Percentiles rank a stretch among this genome's conserved stretches.
Conservation (phyloP, 106 monocot species). For the Dioscorea dumetorum region DNA sequence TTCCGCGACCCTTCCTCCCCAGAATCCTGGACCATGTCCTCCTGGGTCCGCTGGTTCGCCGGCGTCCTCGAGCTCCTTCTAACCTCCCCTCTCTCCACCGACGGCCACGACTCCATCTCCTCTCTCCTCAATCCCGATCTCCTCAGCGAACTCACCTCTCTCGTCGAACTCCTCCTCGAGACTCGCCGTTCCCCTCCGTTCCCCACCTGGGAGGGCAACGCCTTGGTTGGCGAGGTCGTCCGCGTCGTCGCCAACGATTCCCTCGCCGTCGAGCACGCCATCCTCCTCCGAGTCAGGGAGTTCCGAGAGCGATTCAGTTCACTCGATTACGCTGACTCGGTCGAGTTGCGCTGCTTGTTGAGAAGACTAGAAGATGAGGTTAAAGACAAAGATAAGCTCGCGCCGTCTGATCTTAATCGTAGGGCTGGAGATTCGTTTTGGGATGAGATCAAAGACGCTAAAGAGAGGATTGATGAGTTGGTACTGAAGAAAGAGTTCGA, state of each 20-base stretch:
- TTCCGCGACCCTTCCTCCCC: conserved; percentile 4
- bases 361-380: conserved; percentile 20
- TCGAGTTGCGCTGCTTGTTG: conserved; percentile 34
- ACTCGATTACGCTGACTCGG: conserved; percentile 28
- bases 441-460: conserved; percentile 8
- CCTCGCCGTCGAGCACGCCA: conserved; percentile 10
- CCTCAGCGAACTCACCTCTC: conserved; percentile 20
- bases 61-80: conserved; percentile 35
- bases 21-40: conserved; percentile 18
- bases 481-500: conserved; percentile 9
- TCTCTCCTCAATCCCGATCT: conserved; percentile 25
- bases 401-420: conserved; percentile 13
- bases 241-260: conserved; percentile 25
- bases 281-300: conserved; percentile 25
- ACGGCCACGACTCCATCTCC: conserved; percentile 4
- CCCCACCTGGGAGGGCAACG: conserved; percentile 2
- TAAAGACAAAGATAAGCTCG: neutral
- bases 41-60: conserved; percentile 49
- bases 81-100: neutral
- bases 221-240: conserved; percentile 12
- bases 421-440: conserved; percentile 14
- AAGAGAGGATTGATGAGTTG: conserved; percentile 15
- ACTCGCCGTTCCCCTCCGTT: conserved; percentile 11
- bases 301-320: conserved; percentile 26
- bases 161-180: conserved; percentile 14